Evolutionary conservation across 2,329 filamentous ascomycete genomes (phyloP).

Genomic region (Alternaria triticina): DNA sequence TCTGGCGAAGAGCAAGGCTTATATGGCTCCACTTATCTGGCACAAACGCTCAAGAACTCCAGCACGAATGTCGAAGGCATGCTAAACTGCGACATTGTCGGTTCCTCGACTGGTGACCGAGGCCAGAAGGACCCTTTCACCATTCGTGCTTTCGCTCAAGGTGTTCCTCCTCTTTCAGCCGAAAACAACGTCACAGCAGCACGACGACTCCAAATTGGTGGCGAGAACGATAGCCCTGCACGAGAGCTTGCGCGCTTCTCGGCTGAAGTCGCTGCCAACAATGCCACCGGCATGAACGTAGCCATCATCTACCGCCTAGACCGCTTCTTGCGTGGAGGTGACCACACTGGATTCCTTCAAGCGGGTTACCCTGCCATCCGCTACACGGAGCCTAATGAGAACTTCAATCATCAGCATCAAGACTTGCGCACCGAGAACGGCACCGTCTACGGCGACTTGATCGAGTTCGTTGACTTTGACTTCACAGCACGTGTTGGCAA

Average conservation of each 20-base stretch:
- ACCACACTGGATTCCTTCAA: slow-evolving; percentile 62
- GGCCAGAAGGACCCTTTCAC: slow-evolving; percentile 57
- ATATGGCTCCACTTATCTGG: slow-evolving; percentile 60
- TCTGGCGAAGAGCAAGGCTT: slow-evolving; percentile 65
- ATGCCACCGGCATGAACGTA: slow-evolving; percentile 61
- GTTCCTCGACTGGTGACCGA: slow-evolving; percentile 56
- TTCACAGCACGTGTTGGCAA: slow-evolving; percentile 61
- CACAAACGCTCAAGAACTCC: slow-evolving; percentile 59
- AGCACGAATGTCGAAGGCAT: slow-evolving; percentile 63
- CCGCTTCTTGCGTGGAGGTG: slow-evolving; percentile 63
- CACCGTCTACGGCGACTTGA: slow-evolving; percentile 62
- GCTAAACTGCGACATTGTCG: slow-evolving; percentile 65
- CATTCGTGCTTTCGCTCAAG: slow-evolving; percentile 63
- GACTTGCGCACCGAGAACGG: slow-evolving; percentile 58
- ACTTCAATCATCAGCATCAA: slow-evolving; percentile 66
- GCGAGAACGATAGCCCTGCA: slow-evolving; percentile 63
- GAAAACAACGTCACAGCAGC: slow-evolving; percentile 50
- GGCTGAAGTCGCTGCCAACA: slow-evolving; percentile 61
- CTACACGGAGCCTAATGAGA: slow-evolving; percentile 65
- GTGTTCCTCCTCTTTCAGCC: slow-evolving; percentile 49
- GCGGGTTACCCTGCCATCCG: slow-evolving; percentile 62
- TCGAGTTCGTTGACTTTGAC: slow-evolving; percentile 64
- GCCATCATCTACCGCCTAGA: slow-evolving; percentile 64
- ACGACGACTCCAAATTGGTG: slow-evolving; percentile 50
- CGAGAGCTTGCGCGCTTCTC: slow-evolving; percentile 63